phyloP scores from a whole-genome alignment of 495 filamentous ascomycete species.

The Terfezia boudieri region DNA sequence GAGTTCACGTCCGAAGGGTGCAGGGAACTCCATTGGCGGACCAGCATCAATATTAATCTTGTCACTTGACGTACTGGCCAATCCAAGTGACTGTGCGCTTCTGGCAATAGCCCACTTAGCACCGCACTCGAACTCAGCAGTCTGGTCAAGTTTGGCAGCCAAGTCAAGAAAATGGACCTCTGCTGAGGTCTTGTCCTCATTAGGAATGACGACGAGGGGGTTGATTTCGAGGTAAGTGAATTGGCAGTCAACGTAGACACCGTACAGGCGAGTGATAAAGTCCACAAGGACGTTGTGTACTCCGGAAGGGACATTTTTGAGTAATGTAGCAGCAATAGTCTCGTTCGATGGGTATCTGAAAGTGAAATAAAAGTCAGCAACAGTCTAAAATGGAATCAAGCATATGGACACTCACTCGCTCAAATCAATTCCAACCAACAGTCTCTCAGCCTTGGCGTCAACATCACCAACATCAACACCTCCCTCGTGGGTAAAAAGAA shows the following conservation, averaged over 20 bases:
- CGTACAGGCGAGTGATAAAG: conserved; percentile 77
- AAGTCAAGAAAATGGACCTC: conserved; percentile 96
- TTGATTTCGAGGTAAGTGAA: conserved; percentile 99
- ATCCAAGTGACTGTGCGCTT: conserved; percentile 63
- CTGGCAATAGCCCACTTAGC: conserved; percentile 95
- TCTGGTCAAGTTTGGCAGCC: conserved; percentile 97
- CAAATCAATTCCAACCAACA: conserved; percentile 90
- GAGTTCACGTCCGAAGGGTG: conserved; percentile 94
- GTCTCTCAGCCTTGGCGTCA: conserved; percentile 94
- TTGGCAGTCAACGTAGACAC: conserved; percentile 98
- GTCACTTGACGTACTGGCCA: conserved; percentile 37
- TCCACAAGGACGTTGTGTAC: conserved; percentile 95
- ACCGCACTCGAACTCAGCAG: conserved; percentile 97
- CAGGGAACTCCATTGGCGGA: conserved; percentile 95
- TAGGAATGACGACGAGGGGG: conserved; percentile 92
- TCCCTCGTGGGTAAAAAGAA: conserved; percentile 97
- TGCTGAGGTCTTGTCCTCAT: conserved; percentile 71
- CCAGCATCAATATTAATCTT: conserved; percentile 91
- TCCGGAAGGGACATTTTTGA: conserved; percentile 85
- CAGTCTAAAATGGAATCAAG: neutral
- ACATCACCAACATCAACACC: conserved; percentile 99
- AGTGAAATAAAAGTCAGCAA: conserved; percentile 3
- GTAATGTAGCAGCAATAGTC: conserved; percentile 58
- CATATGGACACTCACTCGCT: conserved; percentile 26
- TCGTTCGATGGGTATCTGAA: conserved; percentile 73